Percentiles rank a stretch among this genome's conserved stretches.
Conservation (phyloP, 2,329 filamentous ascomycete genomes). For the Leptographium lundbergii region DNA sequence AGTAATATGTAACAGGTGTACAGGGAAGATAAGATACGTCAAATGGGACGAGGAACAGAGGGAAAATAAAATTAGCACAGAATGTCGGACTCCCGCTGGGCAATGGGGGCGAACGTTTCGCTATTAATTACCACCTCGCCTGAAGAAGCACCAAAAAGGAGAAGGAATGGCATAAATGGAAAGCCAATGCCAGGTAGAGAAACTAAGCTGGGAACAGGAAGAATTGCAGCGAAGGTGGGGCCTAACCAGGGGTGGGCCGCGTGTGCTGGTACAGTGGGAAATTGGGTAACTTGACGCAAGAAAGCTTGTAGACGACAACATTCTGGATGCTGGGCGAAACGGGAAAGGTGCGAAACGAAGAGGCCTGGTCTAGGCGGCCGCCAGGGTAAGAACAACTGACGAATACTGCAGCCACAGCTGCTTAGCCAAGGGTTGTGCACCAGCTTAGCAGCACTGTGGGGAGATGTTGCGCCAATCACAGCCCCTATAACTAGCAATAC, state of each 20-base stretch:
- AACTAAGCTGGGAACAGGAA: neutral
- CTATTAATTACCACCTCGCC: neutral
- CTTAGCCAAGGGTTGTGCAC: neutral
- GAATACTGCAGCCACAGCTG: neutral
- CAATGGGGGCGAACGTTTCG: neutral
- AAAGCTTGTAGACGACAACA: neutral
- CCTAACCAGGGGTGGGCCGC: neutral
- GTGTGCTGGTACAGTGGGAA: neutral
- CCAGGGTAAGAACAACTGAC: neutral
- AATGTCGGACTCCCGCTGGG: neutral
- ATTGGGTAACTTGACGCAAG: neutral
- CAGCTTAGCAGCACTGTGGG: neutral
- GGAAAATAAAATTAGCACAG: neutral
- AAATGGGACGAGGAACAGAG: neutral
- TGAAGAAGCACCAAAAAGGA: neutral
- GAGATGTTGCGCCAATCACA: neutral
- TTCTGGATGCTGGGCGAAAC: neutral
- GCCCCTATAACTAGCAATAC: neutral
- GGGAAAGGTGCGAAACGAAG: neutral
- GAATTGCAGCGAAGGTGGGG: neutral
- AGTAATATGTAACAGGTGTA: neutral
- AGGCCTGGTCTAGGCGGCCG: neutral
- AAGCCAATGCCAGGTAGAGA: neutral
- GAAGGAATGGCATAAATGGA: neutral
- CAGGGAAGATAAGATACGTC: neutral